Percentiles rank a stretch among this genome's conserved stretches.
These are phyloP conservation scores for Fagopyrum esculentum DNA, from an alignment of 148 eudicot genomes.

Conservation along the genomic window DNA sequence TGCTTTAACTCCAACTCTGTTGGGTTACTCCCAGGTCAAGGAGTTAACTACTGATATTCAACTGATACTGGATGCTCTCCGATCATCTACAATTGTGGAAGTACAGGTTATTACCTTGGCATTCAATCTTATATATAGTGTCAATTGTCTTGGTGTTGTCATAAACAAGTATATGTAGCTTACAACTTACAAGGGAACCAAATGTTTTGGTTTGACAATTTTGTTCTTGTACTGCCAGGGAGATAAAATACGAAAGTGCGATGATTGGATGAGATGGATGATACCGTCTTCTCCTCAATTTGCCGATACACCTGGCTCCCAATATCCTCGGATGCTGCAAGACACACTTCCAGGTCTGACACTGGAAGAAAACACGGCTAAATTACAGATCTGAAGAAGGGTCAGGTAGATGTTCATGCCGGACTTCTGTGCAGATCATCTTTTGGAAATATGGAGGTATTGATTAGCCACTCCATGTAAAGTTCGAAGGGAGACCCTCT, in stretches of 20 bases:
- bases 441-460: constrained; percentile 30
- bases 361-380: constrained; percentile 27
- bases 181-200: background rate
- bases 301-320: constrained; percentile 28
- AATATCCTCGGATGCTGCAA: constrained; percentile 18
- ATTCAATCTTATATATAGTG: background rate
- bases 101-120: constrained; percentile 24
- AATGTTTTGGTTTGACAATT: background rate
- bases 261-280: constrained; percentile 65
- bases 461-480: constrained; percentile 14
- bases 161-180: background rate
- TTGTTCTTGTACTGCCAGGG: constrained; percentile 27
- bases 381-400: constrained; percentile 10
- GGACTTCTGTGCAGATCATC: constrained; percentile 22
- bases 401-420: constrained; percentile 14
- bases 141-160: background rate
- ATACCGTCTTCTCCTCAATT: constrained; percentile 41
- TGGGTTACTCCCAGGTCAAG: constrained; percentile 17
- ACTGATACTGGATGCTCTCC: constrained; percentile 28
- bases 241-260: constrained; percentile 54
- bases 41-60: constrained; percentile 17
- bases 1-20: background rate
- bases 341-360: constrained; percentile 27
- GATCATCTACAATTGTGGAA: constrained; percentile 30
- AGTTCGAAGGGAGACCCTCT: background rate